These are phyloP conservation scores for Echinochloa phyllopogon DNA, from an alignment of 176 grass and related monocot species.

Conservation along the genomic window DNA sequence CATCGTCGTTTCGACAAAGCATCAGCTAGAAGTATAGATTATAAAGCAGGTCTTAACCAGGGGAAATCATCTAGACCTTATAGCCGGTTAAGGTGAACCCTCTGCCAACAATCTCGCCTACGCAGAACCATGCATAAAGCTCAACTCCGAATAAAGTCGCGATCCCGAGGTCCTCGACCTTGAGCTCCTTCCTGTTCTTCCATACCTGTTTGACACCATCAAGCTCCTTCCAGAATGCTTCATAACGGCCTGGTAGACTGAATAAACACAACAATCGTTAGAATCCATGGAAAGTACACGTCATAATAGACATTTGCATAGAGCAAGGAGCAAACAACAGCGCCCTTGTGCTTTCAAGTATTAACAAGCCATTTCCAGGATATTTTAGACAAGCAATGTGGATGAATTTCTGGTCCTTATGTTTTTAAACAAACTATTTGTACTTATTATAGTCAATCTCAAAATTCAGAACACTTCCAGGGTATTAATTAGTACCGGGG, in stretches of 20 bases:
- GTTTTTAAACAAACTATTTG: background rate
- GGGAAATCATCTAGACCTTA: constrained; percentile 62
- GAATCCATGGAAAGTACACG: constrained; percentile 7
- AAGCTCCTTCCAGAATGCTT: constrained; percentile 89
- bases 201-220: constrained; percentile 75
- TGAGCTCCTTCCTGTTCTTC: constrained; percentile 82
- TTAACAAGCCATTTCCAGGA: background rate
- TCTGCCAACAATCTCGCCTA: constrained; percentile 83
- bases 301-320: background rate
- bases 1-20: constrained; percentile 61
- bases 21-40: constrained; percentile 48
- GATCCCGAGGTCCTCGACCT: constrained; percentile 81
- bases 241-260: constrained; percentile 86
- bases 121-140: constrained; percentile 82
- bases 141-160: constrained; percentile 77
- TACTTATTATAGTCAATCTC: background rate
- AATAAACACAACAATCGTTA: constrained; percentile 35
- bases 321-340: background rate
- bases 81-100: constrained; percentile 89
- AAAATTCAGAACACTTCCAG: background rate
- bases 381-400: background rate
- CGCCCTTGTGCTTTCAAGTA: background rate
- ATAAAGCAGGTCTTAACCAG: constrained; percentile 46
- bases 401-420: background rate
- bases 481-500: background rate